A percentile compares a stretch with the other conserved stretches of the same genome.
These are phyloP conservation scores for Acidiella bohemica DNA, from an alignment of 495 filamentous ascomycete species.

Conservation along the genomic window DNA sequence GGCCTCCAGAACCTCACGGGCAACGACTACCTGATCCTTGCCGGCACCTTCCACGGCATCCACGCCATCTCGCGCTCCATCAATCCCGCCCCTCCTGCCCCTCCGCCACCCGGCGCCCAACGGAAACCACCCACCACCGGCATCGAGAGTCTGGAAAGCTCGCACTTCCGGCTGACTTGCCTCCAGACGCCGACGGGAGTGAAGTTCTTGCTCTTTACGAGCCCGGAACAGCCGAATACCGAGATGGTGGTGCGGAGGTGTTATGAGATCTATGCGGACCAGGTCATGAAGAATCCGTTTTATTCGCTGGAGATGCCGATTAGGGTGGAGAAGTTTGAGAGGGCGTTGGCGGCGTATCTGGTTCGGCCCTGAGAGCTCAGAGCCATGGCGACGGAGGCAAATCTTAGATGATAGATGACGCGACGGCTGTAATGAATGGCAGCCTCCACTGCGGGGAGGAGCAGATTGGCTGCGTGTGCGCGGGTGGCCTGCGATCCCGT, in stretches of 20 bases:
- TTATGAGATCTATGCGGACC: conserved; percentile 93
- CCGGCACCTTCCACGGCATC: conserved; percentile 93
- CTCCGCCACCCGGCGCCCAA: conserved; percentile 8
- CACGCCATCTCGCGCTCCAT: conserved; percentile 84
- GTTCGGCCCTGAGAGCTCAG: conserved; percentile 13
- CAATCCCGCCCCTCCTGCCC: conserved; percentile 17
- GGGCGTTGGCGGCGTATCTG: conserved; percentile 62
- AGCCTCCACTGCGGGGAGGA: too few species aligned
- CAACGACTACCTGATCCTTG: conserved; percentile 94
- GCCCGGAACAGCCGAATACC: conserved; percentile 76
- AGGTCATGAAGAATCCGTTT: conserved; percentile 99
- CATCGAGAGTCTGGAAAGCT: conserved; percentile 79
- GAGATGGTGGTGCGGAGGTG: conserved; percentile 67
- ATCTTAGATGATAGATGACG: too few species aligned
- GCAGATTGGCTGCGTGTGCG: too few species aligned
- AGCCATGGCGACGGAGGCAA: background rate
- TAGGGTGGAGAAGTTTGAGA: conserved; percentile 84
- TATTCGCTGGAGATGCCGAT: conserved; percentile 97
- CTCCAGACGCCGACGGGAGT: conserved; percentile 88
- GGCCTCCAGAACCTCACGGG: conserved; percentile 73
- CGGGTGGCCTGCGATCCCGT: too few species aligned
- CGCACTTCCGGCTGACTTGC: conserved; percentile 84
- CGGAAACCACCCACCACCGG: conserved; percentile 42
- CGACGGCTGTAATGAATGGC: too few species aligned
- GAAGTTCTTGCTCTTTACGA: conserved; percentile 92